These are phyloP conservation scores for Oryza brachyantha DNA, from an alignment of 176 grass and related monocot genomes.

Conservation along the genomic window DNA sequence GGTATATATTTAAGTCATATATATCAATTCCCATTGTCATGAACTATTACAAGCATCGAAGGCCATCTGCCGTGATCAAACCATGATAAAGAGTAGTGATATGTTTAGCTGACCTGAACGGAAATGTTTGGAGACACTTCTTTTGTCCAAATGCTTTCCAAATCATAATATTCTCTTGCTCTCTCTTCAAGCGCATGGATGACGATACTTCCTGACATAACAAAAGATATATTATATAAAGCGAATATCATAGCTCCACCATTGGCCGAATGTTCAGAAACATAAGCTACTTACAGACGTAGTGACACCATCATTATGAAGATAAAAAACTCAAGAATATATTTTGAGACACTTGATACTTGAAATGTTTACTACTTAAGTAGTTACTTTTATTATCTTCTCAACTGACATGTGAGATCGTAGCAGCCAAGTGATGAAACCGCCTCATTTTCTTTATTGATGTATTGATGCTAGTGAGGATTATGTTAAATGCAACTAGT, in stretches of 20 bases:
- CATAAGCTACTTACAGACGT: neutral
- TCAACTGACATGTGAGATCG: neutral
- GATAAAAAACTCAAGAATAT: slow-evolving; percentile 8
- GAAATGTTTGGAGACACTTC: slow-evolving; percentile 56
- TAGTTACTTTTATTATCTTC: neutral
- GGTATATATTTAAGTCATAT: neutral
- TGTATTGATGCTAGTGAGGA: neutral
- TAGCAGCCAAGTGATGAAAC: neutral
- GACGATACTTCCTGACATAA: slow-evolving; percentile 71
- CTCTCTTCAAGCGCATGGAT: slow-evolving; percentile 95
- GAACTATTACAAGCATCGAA: neutral
- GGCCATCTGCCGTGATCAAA: neutral
- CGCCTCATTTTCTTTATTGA: neutral
- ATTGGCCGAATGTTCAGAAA: neutral
- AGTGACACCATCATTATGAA: neutral
- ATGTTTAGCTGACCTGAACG: slow-evolving; percentile 42
- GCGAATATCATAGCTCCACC: neutral
- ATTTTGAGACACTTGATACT: neutral
- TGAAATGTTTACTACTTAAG: neutral
- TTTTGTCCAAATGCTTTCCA: slow-evolving; percentile 89
- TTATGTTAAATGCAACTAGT: neutral
- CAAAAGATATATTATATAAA: neutral
- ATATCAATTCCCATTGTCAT: neutral
- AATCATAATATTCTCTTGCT: slow-evolving; percentile 91
- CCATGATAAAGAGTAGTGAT: neutral